Evolutionary conservation across 305 asterid genomes (phyloP), one percentile per base, ranked within the genome.

Genomic region (Stenogyne calaminthoides): DNA sequence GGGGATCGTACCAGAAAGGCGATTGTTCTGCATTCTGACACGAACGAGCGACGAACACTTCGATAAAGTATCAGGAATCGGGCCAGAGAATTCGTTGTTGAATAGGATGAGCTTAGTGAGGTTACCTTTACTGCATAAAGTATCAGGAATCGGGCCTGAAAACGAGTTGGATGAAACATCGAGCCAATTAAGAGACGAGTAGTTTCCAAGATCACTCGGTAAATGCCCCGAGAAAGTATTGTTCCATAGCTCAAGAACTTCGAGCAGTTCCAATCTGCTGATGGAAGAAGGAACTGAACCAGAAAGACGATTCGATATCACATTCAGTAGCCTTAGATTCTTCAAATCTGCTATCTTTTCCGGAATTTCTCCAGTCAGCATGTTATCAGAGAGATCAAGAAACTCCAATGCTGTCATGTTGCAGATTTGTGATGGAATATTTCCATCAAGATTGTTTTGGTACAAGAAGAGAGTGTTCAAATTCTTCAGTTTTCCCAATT

Each of bases 191-290:
- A 93, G 87, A 0, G 97, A 91, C 0, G 97, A 86, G 29, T 78
- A 62, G 42, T 27, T 75, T 59, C 98, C 98, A 7, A 93, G 94
- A 69, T 89, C 90, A 63, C 76, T 66, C 0, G 97, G 97, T 42
- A 91, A 80, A 32, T 84, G 72, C 25, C 97, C 98, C 0, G 94
- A 80, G 18, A 93, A 79, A 1, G 88, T 76, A 78, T 93, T 93
- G 82, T 93, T 89, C 98, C 98, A 93, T 16, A 93, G 87, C 83
- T 91, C 96, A 56, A 93, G 83, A 4, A 88, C 93, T 55, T 80
- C 73, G 3, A 91, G 80, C 16, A 72, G 82, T 64, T 84, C 56
- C 84, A 88, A 79, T 51, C 77, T 80, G 60, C 79, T 84, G 46
- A 93, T 74, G 70, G 74, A 78, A 34, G 78, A 29, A 4, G 98